Base-by-base conservation (phyloP, 2,329 filamentous ascomycete genomes). In the Albifimbria verrucaria region DNA sequence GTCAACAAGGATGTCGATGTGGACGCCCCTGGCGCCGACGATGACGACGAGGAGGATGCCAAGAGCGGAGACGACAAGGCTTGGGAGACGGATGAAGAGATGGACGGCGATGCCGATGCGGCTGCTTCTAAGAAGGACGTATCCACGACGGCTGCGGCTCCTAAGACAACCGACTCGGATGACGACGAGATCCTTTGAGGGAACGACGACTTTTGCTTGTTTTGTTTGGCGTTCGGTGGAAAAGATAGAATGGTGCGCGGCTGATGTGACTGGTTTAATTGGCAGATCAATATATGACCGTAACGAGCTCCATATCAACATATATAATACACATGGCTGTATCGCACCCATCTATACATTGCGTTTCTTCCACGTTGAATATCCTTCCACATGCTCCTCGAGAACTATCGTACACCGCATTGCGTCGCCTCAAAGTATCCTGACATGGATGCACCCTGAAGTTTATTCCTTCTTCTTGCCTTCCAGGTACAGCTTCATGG, bases 1-100 rank as follows among this genome's bases (percentile, higher is more conserved):
- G 72, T 85, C 60, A 86, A 86, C 65, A 75, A 65, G 55, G 62
- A 63, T 43, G 62, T 59, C 3, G 64, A 61, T 21, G 58, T 56
- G 47, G 62, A 59, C 21, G 60, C 23, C 21, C 11, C 20, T 12
- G 46, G 25, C 23, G 46, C 51, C 2, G 58, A 58, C 18, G 57
- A 53, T 21, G 64, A 59, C 4, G 53, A 51, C 45, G 54, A 24
- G 23, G 59, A 57, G 24, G 51, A 55, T 20, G 50, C 57, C n/a
- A 60, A 58, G 20, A 61, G 49, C 5, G 63, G 53, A 18, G 62
- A 63, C n/a, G 62, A 58, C n/a, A 56, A 58, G 10, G 65, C 52
- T 3, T 65, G 62, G 56, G 67, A 65, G 60, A 67, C 65, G 57
- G 72, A 72, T 45, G 70, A 69, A 48, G 66, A 72, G 28, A 71